Conservation (phyloP, 495 filamentous ascomycete species). For the Astrothelium macrocarpum region DNA sequence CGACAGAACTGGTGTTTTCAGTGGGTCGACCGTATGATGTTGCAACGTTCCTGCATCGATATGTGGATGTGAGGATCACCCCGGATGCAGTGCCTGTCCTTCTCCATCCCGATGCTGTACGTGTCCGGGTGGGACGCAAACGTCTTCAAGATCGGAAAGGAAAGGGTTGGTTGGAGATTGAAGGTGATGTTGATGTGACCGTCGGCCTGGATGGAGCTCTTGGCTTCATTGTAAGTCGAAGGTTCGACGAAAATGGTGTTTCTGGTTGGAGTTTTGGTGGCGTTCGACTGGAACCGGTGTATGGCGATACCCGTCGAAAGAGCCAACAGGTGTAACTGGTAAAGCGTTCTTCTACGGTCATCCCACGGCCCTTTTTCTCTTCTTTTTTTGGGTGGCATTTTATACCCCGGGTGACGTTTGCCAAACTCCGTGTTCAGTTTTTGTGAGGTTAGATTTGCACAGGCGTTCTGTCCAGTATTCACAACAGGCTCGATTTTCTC, state of each 20-base stretch:
- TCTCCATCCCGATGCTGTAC: constrained; percentile 25
- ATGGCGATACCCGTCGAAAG: constrained; percentile 3
- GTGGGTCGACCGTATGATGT: constrained; percentile 25
- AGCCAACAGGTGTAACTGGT: background rate
- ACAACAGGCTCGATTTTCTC: background rate
- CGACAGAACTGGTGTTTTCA: constrained; percentile 21
- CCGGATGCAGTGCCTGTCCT: constrained; percentile 26
- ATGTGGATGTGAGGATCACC: constrained; percentile 25
- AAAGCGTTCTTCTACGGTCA: background rate
- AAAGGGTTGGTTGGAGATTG: constrained; percentile 26
- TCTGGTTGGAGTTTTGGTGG: constrained; percentile 29
- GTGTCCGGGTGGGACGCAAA: constrained; percentile 20
- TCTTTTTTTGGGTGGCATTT: background rate
- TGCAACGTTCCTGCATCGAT: constrained; percentile 19
- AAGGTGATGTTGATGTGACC: constrained; percentile 25
- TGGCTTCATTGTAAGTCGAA: constrained; percentile 24
- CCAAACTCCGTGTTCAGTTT: too few relatives aligned
- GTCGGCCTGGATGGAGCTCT: constrained; percentile 26
- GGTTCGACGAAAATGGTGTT: constrained; percentile 18
- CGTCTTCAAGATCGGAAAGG: constrained; percentile 19
- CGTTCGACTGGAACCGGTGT: constrained; percentile 25
- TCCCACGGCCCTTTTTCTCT: background rate
- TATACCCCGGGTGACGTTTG: background rate
- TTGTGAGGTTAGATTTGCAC: too few relatives aligned
- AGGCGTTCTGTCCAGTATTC: too few relatives aligned